Conservation (phyloP, 768 basidiomycete species). For the Daedaleopsis sinensis region DNA sequence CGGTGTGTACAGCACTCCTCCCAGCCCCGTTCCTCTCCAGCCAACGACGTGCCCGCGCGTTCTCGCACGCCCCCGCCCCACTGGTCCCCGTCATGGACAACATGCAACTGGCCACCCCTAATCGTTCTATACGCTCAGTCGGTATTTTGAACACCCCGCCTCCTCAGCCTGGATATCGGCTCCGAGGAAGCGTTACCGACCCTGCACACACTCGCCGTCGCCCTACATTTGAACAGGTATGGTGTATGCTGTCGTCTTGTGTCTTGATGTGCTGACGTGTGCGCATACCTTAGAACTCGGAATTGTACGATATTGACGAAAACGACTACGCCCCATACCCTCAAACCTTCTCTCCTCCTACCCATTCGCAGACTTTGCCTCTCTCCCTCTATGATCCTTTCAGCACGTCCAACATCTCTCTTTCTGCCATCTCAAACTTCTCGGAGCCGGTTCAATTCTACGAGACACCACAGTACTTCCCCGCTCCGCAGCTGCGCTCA, state of each 20-base stretch:
- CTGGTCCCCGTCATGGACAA: conserved; percentile 32
- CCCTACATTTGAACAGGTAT: conserved; percentile 43
- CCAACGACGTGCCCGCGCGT: conserved; percentile 51
- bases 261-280: conserved; percentile 8
- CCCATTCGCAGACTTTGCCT: conserved; percentile 35
- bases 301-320: conserved; percentile 78
- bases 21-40: conserved; percentile 60
- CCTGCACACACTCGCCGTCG: conserved; percentile 57
- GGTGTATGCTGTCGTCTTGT: conserved; percentile 13
- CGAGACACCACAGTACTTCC: conserved; percentile 24
- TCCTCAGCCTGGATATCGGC: conserved; percentile 65
- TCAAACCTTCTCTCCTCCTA: conserved; percentile 37
- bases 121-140: conserved; percentile 39
- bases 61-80: conserved; percentile 57
- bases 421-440: conserved; percentile 35
- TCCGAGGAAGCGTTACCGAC: conserved; percentile 75
- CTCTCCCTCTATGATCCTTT: conserved; percentile 48
- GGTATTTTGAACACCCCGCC: conserved; percentile 62
- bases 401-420: conserved; percentile 29
- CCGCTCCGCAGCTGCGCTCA: conserved; percentile 32
- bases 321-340: conserved; percentile 60
- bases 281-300: conserved; percentile 36
- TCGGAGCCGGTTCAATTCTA: conserved; percentile 39
- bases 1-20: conserved; percentile 48
- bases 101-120: conserved; percentile 30